These are phyloP conservation scores for Turnera subulata DNA, from an alignment of 345 rosid genomes.

Conservation along the genomic window DNA sequence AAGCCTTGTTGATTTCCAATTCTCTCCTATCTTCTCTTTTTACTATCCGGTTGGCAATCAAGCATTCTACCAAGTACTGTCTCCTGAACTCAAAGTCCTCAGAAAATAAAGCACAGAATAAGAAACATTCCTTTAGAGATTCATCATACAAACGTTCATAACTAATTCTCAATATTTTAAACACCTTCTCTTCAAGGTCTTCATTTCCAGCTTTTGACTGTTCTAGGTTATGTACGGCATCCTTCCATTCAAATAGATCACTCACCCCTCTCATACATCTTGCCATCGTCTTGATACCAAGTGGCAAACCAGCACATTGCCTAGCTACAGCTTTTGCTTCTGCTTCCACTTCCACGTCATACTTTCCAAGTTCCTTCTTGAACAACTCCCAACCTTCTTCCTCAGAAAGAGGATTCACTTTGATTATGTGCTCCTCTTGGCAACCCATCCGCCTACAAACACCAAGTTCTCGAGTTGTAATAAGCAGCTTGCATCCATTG, in stretches of 20 bases:
- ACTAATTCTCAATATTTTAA: conserved; percentile 11
- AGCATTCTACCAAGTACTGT: conserved; percentile 2
- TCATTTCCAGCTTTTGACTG: background rate
- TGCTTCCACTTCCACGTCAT: background rate
- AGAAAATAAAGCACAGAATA: conserved; percentile 18
- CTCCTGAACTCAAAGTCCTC: background rate
- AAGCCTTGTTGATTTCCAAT: background rate
- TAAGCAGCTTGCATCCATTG: background rate
- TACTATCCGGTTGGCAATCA: conserved; percentile 15
- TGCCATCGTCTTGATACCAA: conserved; percentile 4
- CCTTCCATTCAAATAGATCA: background rate
- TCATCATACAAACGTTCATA: conserved; percentile 14
- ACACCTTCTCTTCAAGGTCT: background rate
- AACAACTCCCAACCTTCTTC: background rate
- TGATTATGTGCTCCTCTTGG: background rate
- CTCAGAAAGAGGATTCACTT: background rate
- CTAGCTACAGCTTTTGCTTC: background rate
- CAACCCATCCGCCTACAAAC: background rate
- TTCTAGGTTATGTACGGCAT: background rate
- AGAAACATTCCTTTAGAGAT: background rate
- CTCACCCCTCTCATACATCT: background rate
- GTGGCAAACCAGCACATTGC: conserved; percentile 11
- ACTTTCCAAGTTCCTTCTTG: background rate
- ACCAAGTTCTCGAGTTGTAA: background rate
- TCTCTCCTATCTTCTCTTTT: background rate